Evolutionary conservation across 2,329 filamentous ascomycete genomes (phyloP).

Genomic region (Emergomyces africanus): DNA sequence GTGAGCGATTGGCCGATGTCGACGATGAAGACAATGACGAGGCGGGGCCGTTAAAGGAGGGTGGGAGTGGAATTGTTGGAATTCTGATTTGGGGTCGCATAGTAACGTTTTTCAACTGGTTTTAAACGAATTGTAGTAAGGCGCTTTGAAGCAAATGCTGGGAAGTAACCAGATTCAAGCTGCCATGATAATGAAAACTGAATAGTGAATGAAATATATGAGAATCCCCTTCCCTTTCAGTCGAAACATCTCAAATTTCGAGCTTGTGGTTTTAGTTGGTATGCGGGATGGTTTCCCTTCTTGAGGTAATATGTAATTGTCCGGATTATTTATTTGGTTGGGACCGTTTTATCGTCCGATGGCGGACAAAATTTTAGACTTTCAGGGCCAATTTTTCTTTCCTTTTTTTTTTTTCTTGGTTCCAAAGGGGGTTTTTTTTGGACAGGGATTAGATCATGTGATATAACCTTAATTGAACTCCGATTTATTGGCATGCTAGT

Average conservation of each 20-base stretch:
- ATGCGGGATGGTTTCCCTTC: background rate
- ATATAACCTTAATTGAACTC: background rate
- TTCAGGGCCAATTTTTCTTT: too few relatives aligned
- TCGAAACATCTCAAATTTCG: background rate
- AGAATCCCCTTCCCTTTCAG: background rate
- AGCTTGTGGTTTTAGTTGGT: background rate
- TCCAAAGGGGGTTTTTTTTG: background rate
- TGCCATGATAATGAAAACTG: background rate
- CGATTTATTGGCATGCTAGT: background rate
- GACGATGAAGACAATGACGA: background rate
- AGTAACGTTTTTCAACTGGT: background rate
- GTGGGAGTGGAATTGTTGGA: background rate
- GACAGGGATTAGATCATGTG: background rate
- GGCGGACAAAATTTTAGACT: background rate
- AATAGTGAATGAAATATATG: background rate
- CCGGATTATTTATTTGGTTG: background rate
- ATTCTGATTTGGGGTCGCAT: constrained; percentile 6
- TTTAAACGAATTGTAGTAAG: background rate
- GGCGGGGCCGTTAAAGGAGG: background rate
- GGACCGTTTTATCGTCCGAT: background rate
- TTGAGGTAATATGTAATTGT: background rate
- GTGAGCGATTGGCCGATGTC: background rate
- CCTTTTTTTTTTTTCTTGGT: background rate
- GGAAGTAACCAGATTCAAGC: background rate
- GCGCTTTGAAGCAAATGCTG: background rate